These are phyloP conservation scores for Drechslerella dactyloides DNA, from an alignment of 2,329 filamentous ascomycete genomes.

Conservation along the genomic window DNA sequence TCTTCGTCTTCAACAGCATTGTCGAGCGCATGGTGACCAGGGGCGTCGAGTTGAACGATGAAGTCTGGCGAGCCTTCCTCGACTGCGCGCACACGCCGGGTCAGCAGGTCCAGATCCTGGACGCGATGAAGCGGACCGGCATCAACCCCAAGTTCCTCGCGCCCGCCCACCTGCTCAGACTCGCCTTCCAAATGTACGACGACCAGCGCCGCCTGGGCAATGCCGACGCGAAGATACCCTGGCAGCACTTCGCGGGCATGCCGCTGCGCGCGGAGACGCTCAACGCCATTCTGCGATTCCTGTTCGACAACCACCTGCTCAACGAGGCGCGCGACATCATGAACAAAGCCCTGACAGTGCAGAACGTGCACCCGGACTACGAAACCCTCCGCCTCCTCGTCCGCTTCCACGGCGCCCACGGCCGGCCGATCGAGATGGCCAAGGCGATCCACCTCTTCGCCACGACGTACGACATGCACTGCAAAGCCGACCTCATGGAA, in stretches of 20 bases:
- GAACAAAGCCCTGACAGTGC: background rate
- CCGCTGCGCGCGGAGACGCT: conserved; percentile 18
- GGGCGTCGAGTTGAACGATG: conserved; percentile 12
- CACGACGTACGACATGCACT: conserved; percentile 10
- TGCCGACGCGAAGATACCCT: conserved; percentile 13
- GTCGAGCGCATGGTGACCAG: conserved; percentile 21
- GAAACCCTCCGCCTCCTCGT: conserved; percentile 33
- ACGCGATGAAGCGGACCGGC: conserved; percentile 19
- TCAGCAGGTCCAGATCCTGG: conserved; percentile 34
- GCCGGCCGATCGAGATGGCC: background rate
- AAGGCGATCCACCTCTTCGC: conserved; percentile 26
- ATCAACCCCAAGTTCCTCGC: conserved; percentile 31
- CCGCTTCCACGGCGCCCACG: conserved; percentile 8
- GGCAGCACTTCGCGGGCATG: conserved; percentile 30
- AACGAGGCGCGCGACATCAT: conserved; percentile 31
- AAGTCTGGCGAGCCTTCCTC: conserved; percentile 23
- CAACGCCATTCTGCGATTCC: conserved; percentile 30
- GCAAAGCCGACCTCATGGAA: conserved; percentile 17
- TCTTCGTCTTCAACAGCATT: conserved; percentile 33
- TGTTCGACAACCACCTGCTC: conserved; percentile 31
- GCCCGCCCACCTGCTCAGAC: conserved; percentile 11
- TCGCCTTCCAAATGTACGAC: conserved; percentile 33
- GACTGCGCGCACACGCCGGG: conserved; percentile 24
- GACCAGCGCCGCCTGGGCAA: conserved; percentile 33
- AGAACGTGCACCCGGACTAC: conserved; percentile 16